Percentiles rank a stretch among this genome's conserved stretches.
phyloP scores from a whole-genome alignment of 441 rosid genomes.

The Rhodomyrtus psidioides region DNA sequence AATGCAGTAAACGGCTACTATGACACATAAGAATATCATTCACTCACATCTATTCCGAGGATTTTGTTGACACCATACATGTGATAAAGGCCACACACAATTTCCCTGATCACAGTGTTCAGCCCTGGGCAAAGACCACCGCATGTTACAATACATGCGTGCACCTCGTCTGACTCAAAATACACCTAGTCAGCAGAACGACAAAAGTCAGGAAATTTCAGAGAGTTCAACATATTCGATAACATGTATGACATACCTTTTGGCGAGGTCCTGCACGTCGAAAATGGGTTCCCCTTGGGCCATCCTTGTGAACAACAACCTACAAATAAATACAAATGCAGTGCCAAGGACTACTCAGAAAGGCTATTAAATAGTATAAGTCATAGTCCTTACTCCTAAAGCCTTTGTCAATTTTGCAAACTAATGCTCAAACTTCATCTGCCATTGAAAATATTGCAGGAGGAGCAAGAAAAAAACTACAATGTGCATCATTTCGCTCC shows the following conservation, averaged over 20 bases:
- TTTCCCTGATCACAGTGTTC: slow-evolving; percentile 60
- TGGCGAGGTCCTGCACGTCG: slow-evolving; percentile 17
- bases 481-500: background rate
- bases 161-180: slow-evolving; percentile 51
- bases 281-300: slow-evolving; percentile 12
- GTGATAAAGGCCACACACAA: slow-evolving; percentile 54
- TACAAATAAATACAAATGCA: background rate
- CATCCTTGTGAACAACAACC: slow-evolving; percentile 13
- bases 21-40: background rate
- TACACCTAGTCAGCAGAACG: slow-evolving; percentile 28
- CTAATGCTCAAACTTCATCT: background rate
- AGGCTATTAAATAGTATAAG: background rate
- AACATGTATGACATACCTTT: background rate
- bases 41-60: slow-evolving; percentile 9
- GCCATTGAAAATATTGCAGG: background rate
- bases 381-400: background rate
- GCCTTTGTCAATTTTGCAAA: background rate
- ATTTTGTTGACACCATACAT: slow-evolving; percentile 55
- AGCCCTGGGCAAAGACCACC: slow-evolving; percentile 76
- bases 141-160: slow-evolving; percentile 65
- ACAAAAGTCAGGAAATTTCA: background rate
- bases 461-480: background rate
- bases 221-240: background rate
- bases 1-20: background rate
- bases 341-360: background rate